Evolutionary conservation across 2,329 filamentous ascomycete species (phyloP), one percentile per base, ranked within the genome.

Genomic region (Biscogniauxia mediterranea): DNA sequence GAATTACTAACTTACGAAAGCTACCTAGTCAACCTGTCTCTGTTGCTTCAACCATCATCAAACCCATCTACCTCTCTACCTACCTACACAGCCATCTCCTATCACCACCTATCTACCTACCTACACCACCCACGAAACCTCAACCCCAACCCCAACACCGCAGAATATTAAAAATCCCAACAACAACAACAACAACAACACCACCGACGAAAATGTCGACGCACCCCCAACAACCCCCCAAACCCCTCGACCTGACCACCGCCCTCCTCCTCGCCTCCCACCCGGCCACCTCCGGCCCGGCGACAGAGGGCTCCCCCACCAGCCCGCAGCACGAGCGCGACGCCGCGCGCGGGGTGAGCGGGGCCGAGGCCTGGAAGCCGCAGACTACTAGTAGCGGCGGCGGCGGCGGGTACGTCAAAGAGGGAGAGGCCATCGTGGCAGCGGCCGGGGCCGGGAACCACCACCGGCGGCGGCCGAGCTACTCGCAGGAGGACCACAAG

Each of bases 401-500:
- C n/a, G n/a, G n/a, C n/a, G n/a, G n/a, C n/a, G n/a, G n/a, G n/a
- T n/a, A n/a, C n/a, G n/a, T n/a, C n/a, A n/a, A n/a, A n/a, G 23
- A 5, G 23, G 23, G 23, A 23, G 23, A 23, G 23, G 23, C 23
- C 23, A 23, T 23, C 23, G 2, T 23, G n/a, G n/a, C 23, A 23
- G 5, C 23, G 5, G 7, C 28, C 3, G 11, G 3, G 7, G 28
- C 26, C 7, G 28, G 28, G 7, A 6, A 5, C 5, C 7, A 32
- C 28, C 28, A 32, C 7, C 3, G 28, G 7, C 79, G 81, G 54
- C 61, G 59, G 54, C 80, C 81, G 70, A 84, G 82, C 73, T 86
- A 80, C 77, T 80, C 76, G 68, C 75, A 76, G 42, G 80, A 87
- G 72, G 83, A 85, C 69, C 78, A 78, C 71, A 84, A 84, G 72